phyloP scores from a whole-genome alignment of 2,329 filamentous ascomycete species.

The Botrytis galanthina region DNA sequence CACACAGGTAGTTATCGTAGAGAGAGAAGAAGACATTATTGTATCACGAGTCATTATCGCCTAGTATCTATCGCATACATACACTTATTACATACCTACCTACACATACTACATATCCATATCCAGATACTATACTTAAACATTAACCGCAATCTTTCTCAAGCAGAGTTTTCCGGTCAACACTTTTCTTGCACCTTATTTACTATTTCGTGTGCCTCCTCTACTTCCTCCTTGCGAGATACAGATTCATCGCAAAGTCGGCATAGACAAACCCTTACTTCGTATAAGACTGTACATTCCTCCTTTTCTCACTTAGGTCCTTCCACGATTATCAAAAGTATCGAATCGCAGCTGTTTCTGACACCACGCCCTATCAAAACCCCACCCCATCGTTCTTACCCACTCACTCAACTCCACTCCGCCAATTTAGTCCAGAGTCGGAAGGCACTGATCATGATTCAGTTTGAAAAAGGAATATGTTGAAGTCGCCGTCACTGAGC shows the following conservation, averaged over 20 bases:
- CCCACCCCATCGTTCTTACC: slow-evolving; percentile 17
- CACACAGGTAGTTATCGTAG: no score
- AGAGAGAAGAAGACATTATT: neutral
- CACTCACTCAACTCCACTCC: slow-evolving; percentile 16
- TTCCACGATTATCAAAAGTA: slow-evolving; percentile 4
- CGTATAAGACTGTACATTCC: neutral
- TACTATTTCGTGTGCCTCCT: neutral
- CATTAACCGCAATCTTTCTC: neutral
- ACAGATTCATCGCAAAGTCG: neutral
- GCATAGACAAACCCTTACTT: neutral
- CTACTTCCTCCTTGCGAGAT: neutral
- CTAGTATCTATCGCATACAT: neutral
- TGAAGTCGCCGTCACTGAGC: slow-evolving; percentile 34
- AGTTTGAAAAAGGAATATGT: slow-evolving; percentile 32
- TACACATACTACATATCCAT: neutral
- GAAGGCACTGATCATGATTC: slow-evolving; percentile 28
- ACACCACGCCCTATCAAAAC: slow-evolving; percentile 4
- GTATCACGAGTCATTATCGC: neutral
- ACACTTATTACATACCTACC: no score
- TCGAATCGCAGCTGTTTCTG: slow-evolving; percentile 9
- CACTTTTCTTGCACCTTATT: neutral
- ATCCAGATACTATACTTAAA: neutral
- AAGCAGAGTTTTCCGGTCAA: neutral
- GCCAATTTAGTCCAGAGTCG: slow-evolving; percentile 7
- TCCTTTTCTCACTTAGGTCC: neutral